Percentiles rank a stretch among this genome's conserved stretches.
Conservation (phyloP, 1,284 basidiomycete species). For the Papiliotrema fonsecae region DNA sequence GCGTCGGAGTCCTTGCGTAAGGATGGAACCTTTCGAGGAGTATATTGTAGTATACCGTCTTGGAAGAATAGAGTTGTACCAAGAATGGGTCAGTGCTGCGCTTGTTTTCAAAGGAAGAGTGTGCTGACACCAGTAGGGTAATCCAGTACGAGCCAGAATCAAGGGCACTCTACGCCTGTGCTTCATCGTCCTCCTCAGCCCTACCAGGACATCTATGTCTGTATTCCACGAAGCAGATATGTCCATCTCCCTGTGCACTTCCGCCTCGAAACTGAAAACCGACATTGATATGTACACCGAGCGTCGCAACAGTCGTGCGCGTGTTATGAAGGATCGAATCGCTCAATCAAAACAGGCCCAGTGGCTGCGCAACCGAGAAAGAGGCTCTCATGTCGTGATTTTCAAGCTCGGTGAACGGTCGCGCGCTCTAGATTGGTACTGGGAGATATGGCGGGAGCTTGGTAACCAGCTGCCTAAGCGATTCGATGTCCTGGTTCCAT, state of each 20-base stretch:
- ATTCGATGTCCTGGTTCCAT: slow-evolving; percentile 36
- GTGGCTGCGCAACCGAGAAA: slow-evolving; percentile 22
- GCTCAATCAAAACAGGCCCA: slow-evolving; percentile 33
- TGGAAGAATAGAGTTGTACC: slow-evolving; percentile 41
- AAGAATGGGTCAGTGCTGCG: slow-evolving; percentile 30
- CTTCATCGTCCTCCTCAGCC: slow-evolving; percentile 36
- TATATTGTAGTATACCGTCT: slow-evolving; percentile 41
- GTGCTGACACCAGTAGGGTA: slow-evolving; percentile 12
- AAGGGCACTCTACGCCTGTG: slow-evolving; percentile 35
- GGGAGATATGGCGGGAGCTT: slow-evolving; percentile 43
- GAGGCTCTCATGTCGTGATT: slow-evolving; percentile 39
- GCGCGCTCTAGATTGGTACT: slow-evolving; percentile 46
- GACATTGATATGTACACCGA: slow-evolving; percentile 15
- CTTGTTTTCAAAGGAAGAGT: background rate
- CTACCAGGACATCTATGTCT: slow-evolving; percentile 28
- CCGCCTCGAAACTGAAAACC: slow-evolving; percentile 18
- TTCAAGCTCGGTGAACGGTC: slow-evolving; percentile 38
- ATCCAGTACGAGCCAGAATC: slow-evolving; percentile 28
- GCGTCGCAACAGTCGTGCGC: slow-evolving; percentile 11
- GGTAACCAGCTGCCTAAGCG: slow-evolving; percentile 32
- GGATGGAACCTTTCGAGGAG: slow-evolving; percentile 39
- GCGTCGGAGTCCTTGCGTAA: slow-evolving; percentile 35
- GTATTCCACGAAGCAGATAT: slow-evolving; percentile 44
- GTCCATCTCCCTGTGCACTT: slow-evolving; percentile 36
- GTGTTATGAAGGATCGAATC: slow-evolving; percentile 18